Base-by-base conservation (phyloP, 192 early-diverging fungal genomes). In the Coemansia sp. region DNA sequence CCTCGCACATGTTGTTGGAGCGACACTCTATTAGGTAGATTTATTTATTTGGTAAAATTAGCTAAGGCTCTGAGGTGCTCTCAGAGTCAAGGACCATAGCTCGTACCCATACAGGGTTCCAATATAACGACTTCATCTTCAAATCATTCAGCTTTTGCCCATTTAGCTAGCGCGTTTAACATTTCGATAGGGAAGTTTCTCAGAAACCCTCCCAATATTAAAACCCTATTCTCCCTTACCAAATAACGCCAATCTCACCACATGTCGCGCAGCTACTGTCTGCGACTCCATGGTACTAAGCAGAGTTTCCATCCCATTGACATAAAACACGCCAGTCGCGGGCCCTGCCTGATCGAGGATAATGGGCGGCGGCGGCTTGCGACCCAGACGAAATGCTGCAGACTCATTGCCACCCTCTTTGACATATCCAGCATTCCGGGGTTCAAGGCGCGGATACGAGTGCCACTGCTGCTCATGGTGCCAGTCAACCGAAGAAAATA, bases 261-360 rank as follows among this genome's bases (percentile, higher is more conserved):
- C 73, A 19, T 75, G 62, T 11, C 67, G 41, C 3, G 73, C 73
- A 10, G 73, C 73, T 11, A 75, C 73, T n/a, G 73, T 69, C 63
- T 75, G 73, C 44, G 73, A 75, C 64, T 75, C 73, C 73, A 75
- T 75, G 5, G 73, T 75, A 41, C 73, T 75, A 33, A 75, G 69
- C 31, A 75, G 37, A 2, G 73, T 33, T 59, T 75, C 73, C 73
- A 75, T 75, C 29, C 73, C 73, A 31, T 69, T 69, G 37, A 75
- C 67, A 45, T 75, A 75, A 34, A 57, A 75, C 8, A 75, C 41
- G 40, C 63, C 67, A 13, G 34, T n/a, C 33, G 48, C 56, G 1
- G 41, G 6, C 34, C 59, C 53, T 21, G 3, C 21, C 16, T 36
- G 44, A 35, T 75, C 73, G 13, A 75, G 62, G 19, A 75, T 59